Percentiles rank a stretch among this genome's conserved stretches.
phyloP scores from a whole-genome alignment of 148 eudicot species.

The Heliamphora exappendiculata region DNA sequence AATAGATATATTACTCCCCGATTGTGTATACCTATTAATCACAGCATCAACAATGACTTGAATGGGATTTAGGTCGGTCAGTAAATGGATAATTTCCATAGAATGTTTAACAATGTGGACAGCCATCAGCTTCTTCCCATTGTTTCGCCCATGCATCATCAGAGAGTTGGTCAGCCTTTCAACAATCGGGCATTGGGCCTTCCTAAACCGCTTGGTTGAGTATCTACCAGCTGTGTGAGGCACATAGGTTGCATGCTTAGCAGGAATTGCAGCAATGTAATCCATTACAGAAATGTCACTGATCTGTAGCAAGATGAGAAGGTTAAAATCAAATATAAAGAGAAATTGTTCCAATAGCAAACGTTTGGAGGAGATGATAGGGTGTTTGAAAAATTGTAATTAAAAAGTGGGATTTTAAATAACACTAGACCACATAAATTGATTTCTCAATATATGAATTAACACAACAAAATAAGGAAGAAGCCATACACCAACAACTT shows the following conservation, averaged over 20 bases:
- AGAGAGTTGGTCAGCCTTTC: constrained; percentile 34
- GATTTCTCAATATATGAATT: no score
- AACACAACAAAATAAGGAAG: background rate
- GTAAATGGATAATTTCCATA: constrained; percentile 50
- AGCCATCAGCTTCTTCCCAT: constrained; percentile 51
- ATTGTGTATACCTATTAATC: constrained; percentile 56
- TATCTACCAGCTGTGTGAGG: constrained; percentile 59
- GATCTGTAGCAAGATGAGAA: constrained; percentile 17
- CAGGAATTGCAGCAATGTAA: constrained; percentile 44
- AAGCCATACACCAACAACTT: background rate
- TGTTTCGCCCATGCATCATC: constrained; percentile 53
- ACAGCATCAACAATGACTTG: constrained; percentile 48
- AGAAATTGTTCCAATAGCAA: background rate
- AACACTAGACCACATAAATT: no score
- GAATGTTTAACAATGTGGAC: constrained; percentile 52
- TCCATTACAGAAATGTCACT: constrained; percentile 42
- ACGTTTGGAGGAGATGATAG: no score
- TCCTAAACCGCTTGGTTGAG: constrained; percentile 40
- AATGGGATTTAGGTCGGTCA: constrained; percentile 38
- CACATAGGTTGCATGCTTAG: constrained; percentile 40
- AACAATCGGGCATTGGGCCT: constrained; percentile 55
- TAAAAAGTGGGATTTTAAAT: no score
- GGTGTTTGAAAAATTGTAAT: no score
- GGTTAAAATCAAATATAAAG: background rate
- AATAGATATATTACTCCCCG: background rate